A percentile compares a stretch with the other conserved stretches of the same genome.
These are phyloP conservation scores for Lactifluus hygrophoroides DNA, from an alignment of 768 basidiomycete species.

Conservation along the genomic window DNA sequence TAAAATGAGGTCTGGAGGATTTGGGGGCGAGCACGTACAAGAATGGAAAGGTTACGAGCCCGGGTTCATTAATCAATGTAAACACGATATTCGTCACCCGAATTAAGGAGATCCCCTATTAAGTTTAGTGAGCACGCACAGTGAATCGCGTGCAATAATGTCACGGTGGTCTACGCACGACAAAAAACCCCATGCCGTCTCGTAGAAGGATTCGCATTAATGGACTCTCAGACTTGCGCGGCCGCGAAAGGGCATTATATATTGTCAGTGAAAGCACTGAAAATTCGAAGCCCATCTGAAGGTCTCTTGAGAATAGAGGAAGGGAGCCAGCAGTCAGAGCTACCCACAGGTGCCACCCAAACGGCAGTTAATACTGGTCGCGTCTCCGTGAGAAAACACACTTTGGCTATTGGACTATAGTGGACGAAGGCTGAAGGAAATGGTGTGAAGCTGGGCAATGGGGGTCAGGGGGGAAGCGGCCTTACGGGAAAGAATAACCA, in stretches of 20 bases:
- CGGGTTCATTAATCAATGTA: not conserved
- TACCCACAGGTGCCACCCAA: conserved; percentile 28
- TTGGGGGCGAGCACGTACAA: conserved; percentile 1
- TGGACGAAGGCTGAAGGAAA: conserved; percentile 22
- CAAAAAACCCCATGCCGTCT: conserved; percentile 32
- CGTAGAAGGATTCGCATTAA: conserved; percentile 27
- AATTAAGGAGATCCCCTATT: not conserved
- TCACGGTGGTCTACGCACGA: conserved; percentile 25
- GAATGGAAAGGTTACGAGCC: not conserved
- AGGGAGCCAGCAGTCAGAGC: not conserved
- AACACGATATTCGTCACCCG: not conserved
- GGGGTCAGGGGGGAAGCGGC: no score
- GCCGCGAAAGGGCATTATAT: conserved; percentile 31
- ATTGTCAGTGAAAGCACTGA: conserved; percentile 27
- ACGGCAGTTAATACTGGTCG: conserved; percentile 22
- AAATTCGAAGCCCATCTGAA: conserved; percentile 30
- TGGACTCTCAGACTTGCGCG: conserved; percentile 24
- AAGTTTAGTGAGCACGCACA: not conserved
- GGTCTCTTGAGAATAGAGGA: not conserved
- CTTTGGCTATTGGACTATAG: conserved; percentile 20
- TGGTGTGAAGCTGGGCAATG: not conserved
- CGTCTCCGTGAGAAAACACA: conserved; percentile 26
- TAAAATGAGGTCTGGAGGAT: not conserved
- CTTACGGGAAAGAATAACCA: not conserved
- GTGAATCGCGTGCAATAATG: not conserved